Percentiles rank a stretch among this genome's conserved stretches.
Evolutionary conservation across 164 flowering plant genomes (phyloP).

Genomic region (Taxillus chinensis): DNA sequence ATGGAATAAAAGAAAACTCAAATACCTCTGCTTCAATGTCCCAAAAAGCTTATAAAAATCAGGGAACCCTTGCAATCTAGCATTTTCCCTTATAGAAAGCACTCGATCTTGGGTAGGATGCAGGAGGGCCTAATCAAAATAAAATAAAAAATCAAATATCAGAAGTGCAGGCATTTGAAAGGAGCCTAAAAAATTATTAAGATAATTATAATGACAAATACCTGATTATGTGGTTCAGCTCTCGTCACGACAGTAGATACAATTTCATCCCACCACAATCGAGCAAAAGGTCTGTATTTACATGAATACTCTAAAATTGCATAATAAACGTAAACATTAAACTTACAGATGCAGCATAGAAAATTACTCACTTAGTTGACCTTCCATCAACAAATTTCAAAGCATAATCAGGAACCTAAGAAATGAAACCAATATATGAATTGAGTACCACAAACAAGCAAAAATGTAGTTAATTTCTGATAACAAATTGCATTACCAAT

Average conservation of each 20-base stretch:
- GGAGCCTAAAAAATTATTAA: too few species aligned
- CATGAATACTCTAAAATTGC: neutral
- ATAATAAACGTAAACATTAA: neutral
- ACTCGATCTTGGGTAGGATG: conserved; percentile 89
- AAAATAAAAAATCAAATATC: too few species aligned
- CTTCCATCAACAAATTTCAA: conserved; percentile 47
- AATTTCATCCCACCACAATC: conserved; percentile 85
- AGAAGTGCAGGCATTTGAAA: too few species aligned
- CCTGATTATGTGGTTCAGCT: conserved; percentile 94
- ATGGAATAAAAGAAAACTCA: neutral
- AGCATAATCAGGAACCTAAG: conserved; percentile 81
- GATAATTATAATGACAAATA: conserved; percentile 4
- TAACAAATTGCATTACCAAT: conserved; percentile 32
- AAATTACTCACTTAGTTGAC: conserved; percentile 53
- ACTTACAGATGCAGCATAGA: neutral
- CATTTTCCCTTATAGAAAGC: conserved; percentile 70
- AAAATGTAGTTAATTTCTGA: neutral
- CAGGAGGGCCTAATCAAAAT: conserved; percentile 28
- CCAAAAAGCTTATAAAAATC: conserved; percentile 59
- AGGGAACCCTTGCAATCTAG: conserved; percentile 77
- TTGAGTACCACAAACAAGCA: too few species aligned
- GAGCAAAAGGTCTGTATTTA: conserved; percentile 59
- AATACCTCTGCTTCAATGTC: conserved; percentile 51
- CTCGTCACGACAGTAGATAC: conserved; percentile 83
- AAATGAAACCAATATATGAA: neutral